Conservation (phyloP, 2,329 filamentous ascomycete species). For the Myotisia sp. region DNA sequence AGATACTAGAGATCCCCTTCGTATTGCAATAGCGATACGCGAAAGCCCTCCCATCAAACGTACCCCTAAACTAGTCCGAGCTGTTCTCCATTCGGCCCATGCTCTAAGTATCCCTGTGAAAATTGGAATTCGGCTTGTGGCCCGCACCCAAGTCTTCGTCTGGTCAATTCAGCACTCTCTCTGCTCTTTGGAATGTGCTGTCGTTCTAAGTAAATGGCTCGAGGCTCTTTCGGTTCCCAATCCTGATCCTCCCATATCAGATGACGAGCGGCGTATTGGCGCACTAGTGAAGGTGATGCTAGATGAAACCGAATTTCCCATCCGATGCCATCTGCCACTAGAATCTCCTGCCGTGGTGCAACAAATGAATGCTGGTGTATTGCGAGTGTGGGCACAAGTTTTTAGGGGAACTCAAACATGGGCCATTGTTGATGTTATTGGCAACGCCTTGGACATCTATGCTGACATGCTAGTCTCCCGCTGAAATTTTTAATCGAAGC, state of each 20-base stretch:
- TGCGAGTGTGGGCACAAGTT: conserved; percentile 34
- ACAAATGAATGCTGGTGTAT: conserved; percentile 33
- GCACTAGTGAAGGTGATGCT: conserved; percentile 37
- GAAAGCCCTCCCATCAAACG: conserved; percentile 30
- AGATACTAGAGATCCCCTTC: conserved; percentile 32
- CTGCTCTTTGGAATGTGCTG: conserved; percentile 40
- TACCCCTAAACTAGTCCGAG: conserved; percentile 35
- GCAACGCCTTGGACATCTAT: conserved; percentile 33
- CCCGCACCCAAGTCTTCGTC: conserved; percentile 39
- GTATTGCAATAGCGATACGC: conserved; percentile 33
- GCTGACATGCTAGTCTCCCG: conserved; percentile 19
- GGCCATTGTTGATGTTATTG: conserved; percentile 35
- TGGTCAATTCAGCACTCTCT: conserved; percentile 43
- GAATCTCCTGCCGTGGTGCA: conserved; percentile 30
- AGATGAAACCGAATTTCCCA: conserved; percentile 35
- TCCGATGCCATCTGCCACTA: conserved; percentile 27
- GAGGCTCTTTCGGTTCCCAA: conserved; percentile 31
- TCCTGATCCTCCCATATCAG: conserved; percentile 29
- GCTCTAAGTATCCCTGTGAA: conserved; percentile 41
- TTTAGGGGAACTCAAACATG: conserved; percentile 35
- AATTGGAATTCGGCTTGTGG: conserved; percentile 40
- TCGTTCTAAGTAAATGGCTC: conserved; percentile 34
- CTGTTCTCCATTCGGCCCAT: conserved; percentile 40
- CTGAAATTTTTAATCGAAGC: too few relatives aligned
- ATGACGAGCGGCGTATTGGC: conserved; percentile 33